These are phyloP conservation scores for Leptodermis oblonga DNA, from an alignment of 257 asterid genomes.

Conservation along the genomic window DNA sequence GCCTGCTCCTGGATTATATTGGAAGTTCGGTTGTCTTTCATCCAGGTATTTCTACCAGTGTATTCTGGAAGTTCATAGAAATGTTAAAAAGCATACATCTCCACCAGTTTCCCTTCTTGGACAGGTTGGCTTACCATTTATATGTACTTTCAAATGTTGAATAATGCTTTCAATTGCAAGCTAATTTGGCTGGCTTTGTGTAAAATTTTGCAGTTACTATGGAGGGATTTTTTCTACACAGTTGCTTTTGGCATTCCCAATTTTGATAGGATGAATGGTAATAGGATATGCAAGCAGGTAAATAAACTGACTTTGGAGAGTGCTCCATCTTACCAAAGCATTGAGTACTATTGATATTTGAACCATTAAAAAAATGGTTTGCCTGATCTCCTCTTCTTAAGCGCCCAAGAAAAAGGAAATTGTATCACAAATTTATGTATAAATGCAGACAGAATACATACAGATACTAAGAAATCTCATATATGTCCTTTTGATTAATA, in stretches of 20 bases:
- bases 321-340: slow-evolving; percentile 4
- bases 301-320: slow-evolving; percentile 3
- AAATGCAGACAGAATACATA: neutral
- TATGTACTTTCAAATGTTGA: neutral
- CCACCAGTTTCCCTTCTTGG: slow-evolving; percentile 99
- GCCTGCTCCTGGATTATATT: slow-evolving; percentile 30
- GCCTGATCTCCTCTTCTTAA: neutral
- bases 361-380: neutral
- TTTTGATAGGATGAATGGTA: slow-evolving; percentile 78
- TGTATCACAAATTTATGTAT: neutral
- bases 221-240: slow-evolving; percentile 96
- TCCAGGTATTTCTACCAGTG: slow-evolving; percentile 92
- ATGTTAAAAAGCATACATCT: slow-evolving; percentile 64
- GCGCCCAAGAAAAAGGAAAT: neutral
- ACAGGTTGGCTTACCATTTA: slow-evolving; percentile 46
- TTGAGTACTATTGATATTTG: neutral
- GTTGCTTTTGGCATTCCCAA: slow-evolving; percentile 82
- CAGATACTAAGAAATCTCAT: neutral
- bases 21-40: slow-evolving; percentile 97
- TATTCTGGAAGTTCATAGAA: slow-evolving; percentile 67
- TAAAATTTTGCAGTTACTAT: slow-evolving; percentile 55
- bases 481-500: slow-evolving; percentile 1
- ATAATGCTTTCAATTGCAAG: neutral
- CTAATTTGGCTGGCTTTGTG: slow-evolving; percentile 20
- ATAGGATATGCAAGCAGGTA: slow-evolving; percentile 93